Evolutionary conservation across 2,329 filamentous ascomycete species (phyloP).

Genomic region (Aspergillus tanneri): DNA sequence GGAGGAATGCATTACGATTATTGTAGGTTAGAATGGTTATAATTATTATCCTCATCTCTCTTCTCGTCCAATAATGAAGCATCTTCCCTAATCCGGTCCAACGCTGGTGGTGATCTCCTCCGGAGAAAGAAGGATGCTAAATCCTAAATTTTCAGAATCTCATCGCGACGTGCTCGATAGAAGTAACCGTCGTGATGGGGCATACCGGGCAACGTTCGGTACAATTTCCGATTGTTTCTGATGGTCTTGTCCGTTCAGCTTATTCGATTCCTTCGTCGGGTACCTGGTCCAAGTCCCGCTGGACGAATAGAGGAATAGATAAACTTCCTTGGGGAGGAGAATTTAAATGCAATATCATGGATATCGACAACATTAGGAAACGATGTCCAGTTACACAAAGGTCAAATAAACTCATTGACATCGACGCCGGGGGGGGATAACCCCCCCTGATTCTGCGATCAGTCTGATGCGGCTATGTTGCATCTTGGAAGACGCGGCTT

Average conservation of each 20-base stretch:
- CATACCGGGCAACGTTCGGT: constrained; percentile 5
- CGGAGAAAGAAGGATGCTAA: constrained; percentile 6
- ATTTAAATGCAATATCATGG: too few species aligned
- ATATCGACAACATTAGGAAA: too few species aligned
- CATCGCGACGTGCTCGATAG: neutral
- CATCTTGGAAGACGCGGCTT: too few species aligned
- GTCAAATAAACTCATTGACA: too few species aligned
- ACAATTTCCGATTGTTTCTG: constrained; percentile 5
- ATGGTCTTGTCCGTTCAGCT: neutral
- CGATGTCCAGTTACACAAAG: too few species aligned
- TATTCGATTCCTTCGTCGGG: neutral
- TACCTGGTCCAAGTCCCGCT: neutral
- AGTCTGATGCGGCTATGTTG: too few species aligned
- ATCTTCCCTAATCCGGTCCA: neutral
- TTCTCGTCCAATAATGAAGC: neutral
- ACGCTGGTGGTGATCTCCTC: constrained; percentile 1
- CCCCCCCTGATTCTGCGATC: too few species aligned
- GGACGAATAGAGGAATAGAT: too few species aligned
- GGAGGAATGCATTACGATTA: neutral
- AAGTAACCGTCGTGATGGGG: constrained; percentile 14
- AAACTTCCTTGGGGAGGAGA: too few species aligned
- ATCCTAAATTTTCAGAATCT: neutral
- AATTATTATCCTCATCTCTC: too few species aligned
- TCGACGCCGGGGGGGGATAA: too few species aligned
- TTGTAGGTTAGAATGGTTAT: neutral